phyloP scores from a whole-genome alignment of 2,329 filamentous ascomycete genomes.

The Epichloe typhina region DNA sequence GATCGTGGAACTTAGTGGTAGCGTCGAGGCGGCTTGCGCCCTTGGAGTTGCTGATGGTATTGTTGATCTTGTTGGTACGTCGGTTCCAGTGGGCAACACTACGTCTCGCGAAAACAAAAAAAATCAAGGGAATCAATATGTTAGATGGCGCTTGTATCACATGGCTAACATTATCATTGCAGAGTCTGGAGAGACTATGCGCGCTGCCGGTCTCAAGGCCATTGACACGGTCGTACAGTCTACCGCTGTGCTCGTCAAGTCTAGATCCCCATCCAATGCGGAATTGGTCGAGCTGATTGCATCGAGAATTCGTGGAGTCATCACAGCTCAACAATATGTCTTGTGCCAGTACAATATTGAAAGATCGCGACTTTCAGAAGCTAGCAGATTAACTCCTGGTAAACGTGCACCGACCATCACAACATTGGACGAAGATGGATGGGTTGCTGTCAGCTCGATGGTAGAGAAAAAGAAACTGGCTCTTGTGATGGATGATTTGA shows the following conservation, averaged over 20 bases:
- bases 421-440: conserved; percentile 73
- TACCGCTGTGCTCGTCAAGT: conserved; percentile 84
- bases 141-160: not conserved
- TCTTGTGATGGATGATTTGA: conserved; percentile 73
- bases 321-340: conserved; percentile 86
- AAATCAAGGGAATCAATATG: not conserved
- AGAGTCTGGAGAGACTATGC: conserved; percentile 99
- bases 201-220: conserved; percentile 80
- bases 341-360: conserved; percentile 94
- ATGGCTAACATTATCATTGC: conserved; percentile 8
- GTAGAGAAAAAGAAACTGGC: conserved; percentile 80
- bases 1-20: conserved; percentile 88
- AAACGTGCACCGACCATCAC: conserved; percentile 89
- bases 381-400: conserved; percentile 72
- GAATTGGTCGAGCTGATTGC: conserved; percentile 74
- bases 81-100: not conserved
- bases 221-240: conserved; percentile 89
- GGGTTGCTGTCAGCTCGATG: conserved; percentile 93
- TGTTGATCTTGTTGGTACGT: conserved; percentile 87
- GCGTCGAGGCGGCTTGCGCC: conserved; percentile 93
- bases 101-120: too few species aligned
- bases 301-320: conserved; percentile 80
- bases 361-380: conserved; percentile 51
- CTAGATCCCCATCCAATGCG: conserved; percentile 66
- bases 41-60: conserved; percentile 93